Base-by-base conservation (phyloP, 2,329 filamentous ascomycete genomes). In the Beauveria sp. region DNA sequence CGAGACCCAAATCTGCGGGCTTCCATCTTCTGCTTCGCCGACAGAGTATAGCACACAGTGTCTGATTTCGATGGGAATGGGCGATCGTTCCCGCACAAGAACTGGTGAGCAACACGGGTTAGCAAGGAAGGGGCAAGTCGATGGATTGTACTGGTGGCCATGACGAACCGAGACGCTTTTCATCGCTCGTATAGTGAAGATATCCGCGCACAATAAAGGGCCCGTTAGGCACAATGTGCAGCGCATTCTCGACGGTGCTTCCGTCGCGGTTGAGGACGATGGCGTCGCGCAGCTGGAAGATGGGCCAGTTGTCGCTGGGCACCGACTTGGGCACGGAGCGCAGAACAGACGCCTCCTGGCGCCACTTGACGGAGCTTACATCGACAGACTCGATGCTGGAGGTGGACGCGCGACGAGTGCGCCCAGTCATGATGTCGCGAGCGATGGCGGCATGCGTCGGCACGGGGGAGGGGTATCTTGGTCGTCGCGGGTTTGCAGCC, bases 131-230 rank as follows among this genome's bases (percentile, higher is more conserved):
- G 16, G 20, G 16, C n/a, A 14, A 14, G 2, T 8, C 9, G 14
- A 16, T 16, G n/a, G 40, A 9, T 34, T 18, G 7, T 12, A 12
- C 5, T 4, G 16, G 18, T n/a, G 12, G 16, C 55, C 37, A 47
- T n/a, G 47, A 70, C 78, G 63, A 64, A 81, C 78, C 69, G 51
- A 72, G 67, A 2, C 61, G 41, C 46, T 65, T 71, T 51, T 75
- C 70, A 1, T 68, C 63, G 40, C 3, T 81, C 77, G 30, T 80
- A 78, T 3, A 84, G 57, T 84, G 76, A 18, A 90, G 74, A 44
- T 75, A 74, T 16, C 88, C 89, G 16, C 81, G 80, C 14, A 91
- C 76, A 7, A 80, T 79, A 61, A 88, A 81, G 0, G 87, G 87
- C 0, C 84, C 83, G 48, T 83, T 76, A 0, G 80, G 71, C 65